Evolutionary conservation across 345 rosid genomes (phyloP).

Genomic region (Carallia brachiata): DNA sequence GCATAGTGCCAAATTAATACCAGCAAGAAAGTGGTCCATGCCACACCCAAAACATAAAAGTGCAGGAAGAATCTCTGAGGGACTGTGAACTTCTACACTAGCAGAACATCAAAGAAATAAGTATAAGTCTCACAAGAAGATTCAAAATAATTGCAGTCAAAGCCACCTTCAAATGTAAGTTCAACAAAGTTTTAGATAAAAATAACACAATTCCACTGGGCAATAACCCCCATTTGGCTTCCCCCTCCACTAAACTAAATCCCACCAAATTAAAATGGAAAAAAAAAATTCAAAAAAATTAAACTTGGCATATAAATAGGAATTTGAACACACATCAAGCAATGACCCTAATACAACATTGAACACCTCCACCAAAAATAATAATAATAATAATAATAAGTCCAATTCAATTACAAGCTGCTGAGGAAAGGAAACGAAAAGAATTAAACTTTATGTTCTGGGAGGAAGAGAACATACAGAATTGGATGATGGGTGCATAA

Average conservation of each 20-base stretch:
- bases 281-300: too few species aligned
- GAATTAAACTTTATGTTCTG: neutral
- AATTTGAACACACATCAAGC: too few species aligned
- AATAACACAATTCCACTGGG: neutral
- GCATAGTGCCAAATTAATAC: conserved; percentile 16
- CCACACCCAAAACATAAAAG: conserved; percentile 11
- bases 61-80: conserved; percentile 9
- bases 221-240: too few species aligned
- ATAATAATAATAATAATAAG: too few species aligned
- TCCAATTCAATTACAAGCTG: too few species aligned
- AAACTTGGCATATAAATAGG: too few species aligned
- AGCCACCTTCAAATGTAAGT: neutral
- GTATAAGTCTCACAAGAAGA: neutral
- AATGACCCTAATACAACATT: too few species aligned
- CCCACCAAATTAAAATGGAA: too few species aligned
- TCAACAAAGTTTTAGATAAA: neutral
- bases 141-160: neutral
- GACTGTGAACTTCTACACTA: conserved; percentile 11
- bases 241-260: too few species aligned
- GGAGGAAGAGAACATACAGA: neutral
- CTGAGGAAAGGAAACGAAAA: too few species aligned
- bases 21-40: conserved; percentile 16
- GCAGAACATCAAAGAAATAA: neutral
- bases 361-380: too few species aligned
- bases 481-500: neutral